Evolutionary conservation across 148 eudicot species (phyloP).

Genomic region (Rhododendron williamsianum): DNA sequence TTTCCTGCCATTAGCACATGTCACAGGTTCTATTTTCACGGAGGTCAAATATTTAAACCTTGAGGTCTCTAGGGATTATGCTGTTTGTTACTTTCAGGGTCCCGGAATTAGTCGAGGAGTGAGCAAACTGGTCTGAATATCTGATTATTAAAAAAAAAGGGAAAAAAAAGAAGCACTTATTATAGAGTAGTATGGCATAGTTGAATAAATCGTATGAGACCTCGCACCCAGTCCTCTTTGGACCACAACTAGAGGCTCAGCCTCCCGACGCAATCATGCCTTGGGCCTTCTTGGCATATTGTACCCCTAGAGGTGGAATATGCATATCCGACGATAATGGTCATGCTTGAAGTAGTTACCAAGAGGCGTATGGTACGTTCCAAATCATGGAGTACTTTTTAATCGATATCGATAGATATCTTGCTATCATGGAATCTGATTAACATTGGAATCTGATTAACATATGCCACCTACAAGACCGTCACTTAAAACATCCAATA

Average conservation of each 20-base stretch:
- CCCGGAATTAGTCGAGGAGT: too few relatives aligned
- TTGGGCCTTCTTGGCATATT: neutral
- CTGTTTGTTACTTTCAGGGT: too few relatives aligned
- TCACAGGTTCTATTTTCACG: too few relatives aligned
- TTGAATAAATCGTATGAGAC: too few relatives aligned
- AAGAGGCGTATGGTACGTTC: neutral
- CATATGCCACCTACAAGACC: neutral
- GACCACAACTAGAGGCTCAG: neutral
- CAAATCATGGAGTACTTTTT: neutral
- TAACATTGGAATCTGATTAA: neutral
- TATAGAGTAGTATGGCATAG: too few relatives aligned
- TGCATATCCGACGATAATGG: neutral
- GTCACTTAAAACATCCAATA: neutral
- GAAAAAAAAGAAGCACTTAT: too few relatives aligned
- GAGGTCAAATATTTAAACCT: too few relatives aligned
- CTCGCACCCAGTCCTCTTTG: neutral
- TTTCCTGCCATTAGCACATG: too few relatives aligned
- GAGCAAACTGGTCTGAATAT: too few relatives aligned
- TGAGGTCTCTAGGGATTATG: too few relatives aligned
- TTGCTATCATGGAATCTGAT: neutral
- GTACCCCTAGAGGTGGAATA: neutral
- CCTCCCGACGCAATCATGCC: neutral
- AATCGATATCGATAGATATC: neutral
- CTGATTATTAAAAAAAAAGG: too few relatives aligned
- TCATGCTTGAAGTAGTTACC: neutral